A percentile compares a stretch with the other conserved stretches of the same genome.
phyloP scores from a whole-genome alignment of 2,329 filamentous ascomycete species.

The Pseudopithomyces chartarum region DNA sequence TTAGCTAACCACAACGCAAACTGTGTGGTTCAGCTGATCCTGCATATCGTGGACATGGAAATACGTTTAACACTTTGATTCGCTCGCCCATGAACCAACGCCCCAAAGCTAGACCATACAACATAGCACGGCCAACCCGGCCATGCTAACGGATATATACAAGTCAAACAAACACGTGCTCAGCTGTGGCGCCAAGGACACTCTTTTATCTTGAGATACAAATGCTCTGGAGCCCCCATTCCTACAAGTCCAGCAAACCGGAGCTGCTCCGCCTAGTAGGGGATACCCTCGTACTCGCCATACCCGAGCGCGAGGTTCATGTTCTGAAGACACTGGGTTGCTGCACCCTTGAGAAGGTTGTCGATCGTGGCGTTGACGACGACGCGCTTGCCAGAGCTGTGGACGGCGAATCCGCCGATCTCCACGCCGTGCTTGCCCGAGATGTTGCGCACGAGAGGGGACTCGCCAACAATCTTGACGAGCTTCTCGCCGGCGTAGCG shows the following conservation, averaged over 20 bases:
- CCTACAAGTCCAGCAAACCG: not conserved
- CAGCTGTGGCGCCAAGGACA: not conserved
- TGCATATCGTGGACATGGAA: not conserved
- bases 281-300: conserved; percentile 86
- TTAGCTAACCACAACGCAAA: too few relatives aligned
- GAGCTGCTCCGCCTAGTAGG: conserved; percentile 45
- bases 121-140: not conserved
- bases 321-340: conserved; percentile 92
- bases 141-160: not conserved
- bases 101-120: conserved; percentile 3
- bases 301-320: conserved; percentile 93
- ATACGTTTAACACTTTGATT: not conserved
- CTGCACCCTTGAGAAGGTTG: conserved; percentile 90
- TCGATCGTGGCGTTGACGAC: conserved; percentile 96
- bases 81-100: not conserved
- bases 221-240: not conserved
- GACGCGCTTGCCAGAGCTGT: conserved; percentile 84
- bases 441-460: conserved; percentile 84
- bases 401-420: conserved; percentile 94
- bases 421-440: conserved; percentile 85
- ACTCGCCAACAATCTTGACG: conserved; percentile 88
- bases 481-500: conserved; percentile 95
- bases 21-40: too few relatives aligned
- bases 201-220: not conserved
- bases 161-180: not conserved